Conservation (phyloP, 805 yeast genomes). For the Lachancea waltii region DNA sequence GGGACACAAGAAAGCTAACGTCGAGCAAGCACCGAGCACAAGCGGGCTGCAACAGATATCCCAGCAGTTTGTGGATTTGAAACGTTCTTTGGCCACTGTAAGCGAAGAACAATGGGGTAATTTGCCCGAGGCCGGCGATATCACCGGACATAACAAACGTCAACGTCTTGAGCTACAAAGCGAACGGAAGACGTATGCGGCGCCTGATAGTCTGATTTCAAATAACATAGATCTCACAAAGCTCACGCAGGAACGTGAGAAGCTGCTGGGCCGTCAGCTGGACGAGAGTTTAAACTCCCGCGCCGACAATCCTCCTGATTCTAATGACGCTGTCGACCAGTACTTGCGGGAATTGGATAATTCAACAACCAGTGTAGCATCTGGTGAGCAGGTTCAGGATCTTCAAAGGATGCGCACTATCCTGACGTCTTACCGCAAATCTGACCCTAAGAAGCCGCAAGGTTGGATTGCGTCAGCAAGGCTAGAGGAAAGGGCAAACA, state of each 20-base stretch:
- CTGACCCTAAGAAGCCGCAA: constrained; percentile 66
- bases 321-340: constrained; percentile 33
- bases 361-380: constrained; percentile 1
- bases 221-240: constrained; percentile 40
- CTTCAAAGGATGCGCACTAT: constrained; percentile 51
- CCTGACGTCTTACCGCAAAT: constrained; percentile 58
- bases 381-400: constrained; percentile 43
- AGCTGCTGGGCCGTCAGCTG: constrained; percentile 47
- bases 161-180: constrained; percentile 53
- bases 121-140: constrained; percentile 83
- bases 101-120: constrained; percentile 70
- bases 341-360: constrained; percentile 39
- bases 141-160: constrained; percentile 75
- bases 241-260: constrained; percentile 58
- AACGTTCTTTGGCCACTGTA: constrained; percentile 51
- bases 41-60: constrained; percentile 32
- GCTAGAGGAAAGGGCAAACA: constrained; percentile 60
- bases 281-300: constrained; percentile 33
- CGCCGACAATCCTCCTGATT: constrained; percentile 9
- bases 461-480: constrained; percentile 87
- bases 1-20: constrained; percentile 11
- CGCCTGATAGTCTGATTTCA: constrained; percentile 63
- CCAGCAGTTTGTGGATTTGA: constrained; percentile 61
- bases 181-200: constrained; percentile 69
- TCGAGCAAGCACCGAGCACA: constrained; percentile 7